These are phyloP conservation scores for Diplocarpon mali DNA, from an alignment of 2,329 filamentous ascomycete species.

Conservation along the genomic window DNA sequence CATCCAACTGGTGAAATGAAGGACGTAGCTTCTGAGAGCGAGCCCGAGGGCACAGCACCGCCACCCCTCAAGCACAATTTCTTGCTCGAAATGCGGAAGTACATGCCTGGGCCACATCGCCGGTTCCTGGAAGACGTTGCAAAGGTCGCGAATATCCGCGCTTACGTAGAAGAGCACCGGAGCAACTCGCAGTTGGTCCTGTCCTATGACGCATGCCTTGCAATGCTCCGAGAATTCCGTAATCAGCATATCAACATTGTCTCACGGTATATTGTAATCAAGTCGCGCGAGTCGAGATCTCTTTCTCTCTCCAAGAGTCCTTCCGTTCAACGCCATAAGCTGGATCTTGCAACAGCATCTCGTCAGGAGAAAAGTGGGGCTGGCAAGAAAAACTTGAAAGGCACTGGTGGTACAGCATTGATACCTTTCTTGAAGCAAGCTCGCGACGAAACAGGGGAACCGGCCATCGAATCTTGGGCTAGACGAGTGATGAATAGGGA, in stretches of 20 bases:
- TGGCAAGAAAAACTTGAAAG: slow-evolving; percentile 53
- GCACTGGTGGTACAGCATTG: slow-evolving; percentile 85
- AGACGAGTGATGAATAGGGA: slow-evolving; percentile 29
- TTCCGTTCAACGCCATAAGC: slow-evolving; percentile 41
- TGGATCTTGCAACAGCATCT: slow-evolving; percentile 54
- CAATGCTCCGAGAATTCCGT: slow-evolving; percentile 48
- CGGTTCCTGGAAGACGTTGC: slow-evolving; percentile 77
- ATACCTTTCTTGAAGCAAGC: slow-evolving; percentile 97
- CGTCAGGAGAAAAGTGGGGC: slow-evolving; percentile 31
- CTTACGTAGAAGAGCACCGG: slow-evolving; percentile 58
- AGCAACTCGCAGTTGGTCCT: slow-evolving; percentile 57
- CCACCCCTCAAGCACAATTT: slow-evolving; percentile 64
- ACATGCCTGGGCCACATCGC: slow-evolving; percentile 91
- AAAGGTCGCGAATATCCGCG: slow-evolving; percentile 73
- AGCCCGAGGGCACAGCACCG: slow-evolving; percentile 33
- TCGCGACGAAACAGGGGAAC: slow-evolving; percentile 88
- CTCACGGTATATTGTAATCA: slow-evolving; percentile 86
- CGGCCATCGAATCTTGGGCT: slow-evolving; percentile 61
- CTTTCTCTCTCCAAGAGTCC: slow-evolving; percentile 42
- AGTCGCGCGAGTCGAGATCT: slow-evolving; percentile 63
- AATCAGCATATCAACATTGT: slow-evolving; percentile 97
- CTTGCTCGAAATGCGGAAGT: slow-evolving; percentile 90
- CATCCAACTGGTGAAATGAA: slow-evolving; percentile 71
- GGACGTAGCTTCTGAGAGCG: slow-evolving; percentile 35
- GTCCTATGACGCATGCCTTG: slow-evolving; percentile 84